Base-by-base conservation (phyloP, 495 filamentous ascomycete genomes). In the Delitschia confertaspora region DNA sequence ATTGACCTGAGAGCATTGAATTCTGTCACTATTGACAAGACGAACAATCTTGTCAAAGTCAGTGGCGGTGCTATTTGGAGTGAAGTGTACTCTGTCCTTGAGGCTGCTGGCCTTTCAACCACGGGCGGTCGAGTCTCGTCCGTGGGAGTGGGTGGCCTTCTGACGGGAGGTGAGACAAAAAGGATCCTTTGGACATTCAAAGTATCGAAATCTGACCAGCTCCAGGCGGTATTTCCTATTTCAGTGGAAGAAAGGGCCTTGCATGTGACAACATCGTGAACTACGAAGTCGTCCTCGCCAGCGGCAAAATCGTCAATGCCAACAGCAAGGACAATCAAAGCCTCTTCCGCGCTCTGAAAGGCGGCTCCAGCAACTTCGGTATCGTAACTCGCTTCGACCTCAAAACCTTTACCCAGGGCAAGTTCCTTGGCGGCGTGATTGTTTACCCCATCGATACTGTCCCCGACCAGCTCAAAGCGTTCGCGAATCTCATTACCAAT, bases 291-390 rank as follows among this genome's bases (percentile, higher is more conserved):
- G 57, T 65, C 17, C 25, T 57, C 11, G 55, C 60, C 5, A 26
- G 22, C 31, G 56, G 61, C 8, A 16, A 19, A 8, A 40, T 63
- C 16, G 31, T 60, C 19, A 47, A 58, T 13, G 62, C 44, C 17
- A 58, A 52, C 42, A 23, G 29, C 3, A 38, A 35, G 1, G 27
- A 33, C 7, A 36, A 68, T 45, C 51, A 55, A 0, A 63, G 69
- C 21, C 61, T 70, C 0, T 66, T 58, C 13, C 55, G 50, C 40
- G 69, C 63, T 6, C 48, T 71, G 14, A 53, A 60, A 25, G 69
- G 67, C n/a, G 66, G 64, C 9, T 21, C n/a, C 17, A 61, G 58
- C 20, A 69, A 69, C 49, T 68, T 72, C 29, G 66, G 68, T n/a
- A 53, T 72, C 27, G 57, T 71, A 7, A 66, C 64, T 0, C 32